Evolutionary conservation across 2,329 filamentous ascomycete species (phyloP).

Genomic region (Venturia carpophila): DNA sequence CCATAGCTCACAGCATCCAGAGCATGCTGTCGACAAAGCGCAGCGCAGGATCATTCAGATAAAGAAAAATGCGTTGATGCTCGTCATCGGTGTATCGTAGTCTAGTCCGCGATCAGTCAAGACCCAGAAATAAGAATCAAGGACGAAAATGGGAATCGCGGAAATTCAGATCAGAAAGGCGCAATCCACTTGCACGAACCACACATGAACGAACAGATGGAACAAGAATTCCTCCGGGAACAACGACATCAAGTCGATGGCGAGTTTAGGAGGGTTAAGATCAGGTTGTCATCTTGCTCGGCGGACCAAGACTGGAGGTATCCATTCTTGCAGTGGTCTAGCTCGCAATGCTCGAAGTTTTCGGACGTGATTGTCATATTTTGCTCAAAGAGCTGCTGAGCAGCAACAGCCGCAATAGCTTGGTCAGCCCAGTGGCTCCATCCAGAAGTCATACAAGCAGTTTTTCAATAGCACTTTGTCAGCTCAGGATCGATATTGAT

Average conservation of each 20-base stretch:
- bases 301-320: not conserved
- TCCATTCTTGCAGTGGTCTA: not conserved
- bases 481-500: no score
- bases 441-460: no score
- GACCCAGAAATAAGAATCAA: not conserved
- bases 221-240: not conserved
- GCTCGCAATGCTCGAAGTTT: not conserved
- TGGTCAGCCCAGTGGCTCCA: no score
- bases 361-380: no score
- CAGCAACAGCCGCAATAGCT: no score
- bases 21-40: not conserved
- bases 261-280: not conserved
- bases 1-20: not conserved
- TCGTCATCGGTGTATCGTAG: not conserved
- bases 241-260: not conserved
- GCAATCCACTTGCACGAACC: not conserved
- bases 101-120: slow-evolving; percentile 12
- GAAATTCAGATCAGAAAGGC: not conserved
- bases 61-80: not conserved
- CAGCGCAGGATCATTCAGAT: no score
- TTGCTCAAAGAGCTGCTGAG: no score
- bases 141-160: not conserved
- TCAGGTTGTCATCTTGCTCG: not conserved
- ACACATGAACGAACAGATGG: not conserved
- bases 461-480: no score